Base-by-base conservation (phyloP, 208 protist genomes). In the Novymonas esmeraldas region DNA sequence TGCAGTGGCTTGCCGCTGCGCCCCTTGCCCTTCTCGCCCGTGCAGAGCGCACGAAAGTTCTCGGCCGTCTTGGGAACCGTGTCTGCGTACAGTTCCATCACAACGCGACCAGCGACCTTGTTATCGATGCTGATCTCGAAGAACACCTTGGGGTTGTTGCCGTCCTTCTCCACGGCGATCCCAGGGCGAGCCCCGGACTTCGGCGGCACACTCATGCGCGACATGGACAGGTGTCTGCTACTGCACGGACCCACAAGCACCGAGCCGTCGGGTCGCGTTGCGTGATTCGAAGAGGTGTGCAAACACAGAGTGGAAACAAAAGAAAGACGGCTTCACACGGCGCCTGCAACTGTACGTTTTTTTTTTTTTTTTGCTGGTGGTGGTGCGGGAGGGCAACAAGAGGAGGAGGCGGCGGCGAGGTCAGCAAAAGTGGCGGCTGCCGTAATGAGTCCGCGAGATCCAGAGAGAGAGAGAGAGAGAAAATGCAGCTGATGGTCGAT, bases 1-100 rank as follows among this genome's bases (percentile, higher is more conserved):
- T 99, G 97, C 9, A 99, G 90, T 5, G 86, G 84, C 65, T 98
- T 98, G 14, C 97, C 97, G 24, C 73, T 89, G 13, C 84, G 85
- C 22, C 97, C 97, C 50, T 79, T 78, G 41, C 94, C 97, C 60
- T 93, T 85, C 56, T 97, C 92, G 14, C 94, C 93, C 2, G 92
- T 98, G 78, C 85, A 94, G 4, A 98, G 76, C 14, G 84, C 86
- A 55, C 89, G 76, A 54, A 98, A 98, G 74, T 98, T 98, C 64
- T 97, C 89, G 0, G 72, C 88, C 9, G 96, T 98, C 59, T 97
- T 98, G 22, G 97, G 97, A 3, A 96, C 91, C 7, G 84, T 87
- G 59, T 98, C 84, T 3, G 80, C 84, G 60, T 96, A 99, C 22
- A 99, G 76, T 73, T 96, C 94, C 64, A 99, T 96, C 24, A 93